Evolutionary conservation across 129 eudicot species (phyloP), one percentile per base, ranked within the genome.

Genomic region (Heracleum sosnowskyi): DNA sequence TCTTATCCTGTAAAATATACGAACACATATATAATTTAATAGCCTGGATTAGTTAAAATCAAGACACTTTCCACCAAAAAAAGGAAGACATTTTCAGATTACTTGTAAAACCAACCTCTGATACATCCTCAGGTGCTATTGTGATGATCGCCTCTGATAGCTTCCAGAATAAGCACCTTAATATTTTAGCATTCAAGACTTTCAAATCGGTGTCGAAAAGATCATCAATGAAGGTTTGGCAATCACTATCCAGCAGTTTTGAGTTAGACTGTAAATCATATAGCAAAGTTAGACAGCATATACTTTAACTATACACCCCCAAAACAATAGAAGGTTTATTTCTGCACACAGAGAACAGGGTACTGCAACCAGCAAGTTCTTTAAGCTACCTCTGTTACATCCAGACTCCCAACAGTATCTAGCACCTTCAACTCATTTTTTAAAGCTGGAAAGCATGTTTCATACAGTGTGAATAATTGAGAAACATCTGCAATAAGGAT

Each of bases 111-210:
- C 86, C 69, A 83, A 88, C 97, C 92, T 82, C 35, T 51, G 89
- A 70, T 37, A 69, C 69, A 76, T 81, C 83, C 55, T 85, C 87
- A 71, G 86, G 80, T 57, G 83, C 75, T 73, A 82, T 78, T 70
- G 85, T 83, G 83, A 85, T 36, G 60, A 86, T 87, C 26, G 91
- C 87, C 84, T 90, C 89, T 31, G 85, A 81, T 53, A 86, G 77
- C 79, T 88, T 90, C 97, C 87, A 87, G 81, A 88, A 95, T 81
- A 90, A 60, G 82, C 83, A 84, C 46, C 77, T 75, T 62, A 95
- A 82, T 44, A 95, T 85, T 89, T 82, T 86, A 49, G 87, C 86
- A 81, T 90, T 91, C 82, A 91, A 80, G 72, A 86, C 86, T n/a
- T 82, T 84, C 40, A 77, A 11, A 75, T 82, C 82, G 73, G 88